A percentile compares a stretch with the other conserved stretches of the same genome.
These are phyloP conservation scores for Elsinoe arachidis DNA, from an alignment of 2,329 filamentous ascomycete genomes.

Conservation along the genomic window DNA sequence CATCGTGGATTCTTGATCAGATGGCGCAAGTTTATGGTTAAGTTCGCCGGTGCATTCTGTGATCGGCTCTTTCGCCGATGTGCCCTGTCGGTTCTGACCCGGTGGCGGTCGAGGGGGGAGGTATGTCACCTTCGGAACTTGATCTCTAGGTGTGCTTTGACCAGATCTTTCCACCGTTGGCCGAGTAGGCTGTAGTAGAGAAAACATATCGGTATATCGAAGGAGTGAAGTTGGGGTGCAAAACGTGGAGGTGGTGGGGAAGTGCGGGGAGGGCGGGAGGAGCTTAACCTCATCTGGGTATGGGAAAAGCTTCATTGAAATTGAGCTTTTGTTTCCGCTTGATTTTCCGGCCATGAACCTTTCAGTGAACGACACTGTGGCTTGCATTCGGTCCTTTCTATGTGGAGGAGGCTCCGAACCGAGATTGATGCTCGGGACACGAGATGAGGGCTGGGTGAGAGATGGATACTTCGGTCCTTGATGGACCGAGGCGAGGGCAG, in stretches of 20 bases:
- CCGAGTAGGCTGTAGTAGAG: not conserved
- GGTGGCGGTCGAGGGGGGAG: not conserved
- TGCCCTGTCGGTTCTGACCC: not conserved
- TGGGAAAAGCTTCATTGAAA: not conserved
- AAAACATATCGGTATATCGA: not conserved
- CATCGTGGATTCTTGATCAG: too few species aligned
- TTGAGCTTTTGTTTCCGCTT: too few species aligned
- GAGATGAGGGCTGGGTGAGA: not conserved
- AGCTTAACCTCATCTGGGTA: not conserved
- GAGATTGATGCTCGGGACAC: not conserved
- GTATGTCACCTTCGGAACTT: not conserved
- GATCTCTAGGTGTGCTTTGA: not conserved
- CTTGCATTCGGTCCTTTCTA: not conserved
- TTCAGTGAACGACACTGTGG: not conserved
- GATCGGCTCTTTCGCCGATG: not conserved
- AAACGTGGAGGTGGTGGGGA: not conserved
- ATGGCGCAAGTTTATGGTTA: too few species aligned
- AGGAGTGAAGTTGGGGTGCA: not conserved
- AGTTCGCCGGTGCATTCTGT: constrained; percentile 21
- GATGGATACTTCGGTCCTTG: too few species aligned
- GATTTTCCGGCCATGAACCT: too few species aligned
- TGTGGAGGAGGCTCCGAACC: not conserved
- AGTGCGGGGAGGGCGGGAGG: not conserved
- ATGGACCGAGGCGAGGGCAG: too few species aligned
- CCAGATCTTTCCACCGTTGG: not conserved